Evolutionary conservation across 2,329 filamentous ascomycete species (phyloP), one percentile per base, ranked within the genome.

Genomic region (Aspergillus latus): DNA sequence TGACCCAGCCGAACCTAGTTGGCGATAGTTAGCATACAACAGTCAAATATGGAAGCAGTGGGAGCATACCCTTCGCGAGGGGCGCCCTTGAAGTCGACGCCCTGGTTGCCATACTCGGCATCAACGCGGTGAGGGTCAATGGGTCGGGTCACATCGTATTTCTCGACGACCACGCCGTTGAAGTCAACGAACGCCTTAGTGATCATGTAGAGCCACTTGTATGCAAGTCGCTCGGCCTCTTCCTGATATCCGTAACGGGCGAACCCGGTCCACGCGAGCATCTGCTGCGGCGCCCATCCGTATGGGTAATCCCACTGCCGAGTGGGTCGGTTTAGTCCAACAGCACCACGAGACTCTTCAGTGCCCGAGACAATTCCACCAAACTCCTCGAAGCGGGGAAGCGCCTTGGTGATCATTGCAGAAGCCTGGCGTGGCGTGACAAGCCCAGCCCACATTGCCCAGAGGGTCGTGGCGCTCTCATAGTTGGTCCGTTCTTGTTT

Each of bases 271-370:
- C 94, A 99, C 0, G 94, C 93, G 42, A 99, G 84, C 78, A 99
- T 97, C 78, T 99, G 94, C 79, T 99, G 94, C 32, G 94, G 94
- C 54, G 94, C 94, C 94, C 94, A 99, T 58, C 94, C 94, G 70
- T 94, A 97, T 0, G 94, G 94, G 72, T 92, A 97, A 72, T 99
- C 94, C 94, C 94, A 99, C 72, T 99, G 94, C 65, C 94, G 86
- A 73, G 97, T 97, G 6, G 94, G 94, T 47, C 93, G 84, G 65
- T 92, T 85, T 39, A 97, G 75, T 10, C 89, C 87, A 59, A 96
- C 80, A 32, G 81, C 78, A 40, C 94, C 94, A 44, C 94, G 89
- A 53, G 91, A 96, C 73, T 92, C 85, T 70, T 96, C 87, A 0
- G 93, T 96, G 52, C 93, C 93, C 1, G 92, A 93, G 1, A 96